Evolutionary conservation across 495 filamentous ascomycete genomes (phyloP).

Genomic region (Chaetomium fimeti): DNA sequence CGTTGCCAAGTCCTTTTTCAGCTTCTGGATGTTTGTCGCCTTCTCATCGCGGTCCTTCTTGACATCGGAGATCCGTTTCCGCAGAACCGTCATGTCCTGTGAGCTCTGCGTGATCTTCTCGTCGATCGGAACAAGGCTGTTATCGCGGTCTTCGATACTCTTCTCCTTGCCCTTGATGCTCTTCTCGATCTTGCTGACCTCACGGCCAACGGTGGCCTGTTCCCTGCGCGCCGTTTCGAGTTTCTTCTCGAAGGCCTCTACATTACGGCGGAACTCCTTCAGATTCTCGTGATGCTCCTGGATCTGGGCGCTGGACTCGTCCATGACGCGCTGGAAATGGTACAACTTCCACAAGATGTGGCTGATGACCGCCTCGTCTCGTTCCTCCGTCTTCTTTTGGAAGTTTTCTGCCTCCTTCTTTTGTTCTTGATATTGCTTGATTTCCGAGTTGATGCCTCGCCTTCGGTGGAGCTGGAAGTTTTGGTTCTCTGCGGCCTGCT

Average conservation of each 20-base stretch:
- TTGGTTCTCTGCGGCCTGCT: constrained; percentile 84
- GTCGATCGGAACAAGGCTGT: constrained; percentile 80
- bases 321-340: constrained; percentile 90
- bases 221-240: constrained; percentile 86
- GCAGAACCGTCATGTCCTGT: constrained; percentile 63
- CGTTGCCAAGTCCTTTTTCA: constrained; percentile 74
- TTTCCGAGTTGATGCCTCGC: constrained; percentile 93
- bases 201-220: constrained; percentile 72
- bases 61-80: constrained; percentile 65
- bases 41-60: constrained; percentile 73
- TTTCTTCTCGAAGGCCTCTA: constrained; percentile 78
- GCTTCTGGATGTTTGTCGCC: constrained; percentile 59
- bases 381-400: constrained; percentile 79
- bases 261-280: constrained; percentile 84
- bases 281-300: constrained; percentile 93
- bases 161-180: constrained; percentile 81
- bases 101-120: constrained; percentile 87
- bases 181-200: constrained; percentile 78
- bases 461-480: constrained; percentile 82
- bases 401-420: constrained; percentile 95
- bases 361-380: constrained; percentile 87
- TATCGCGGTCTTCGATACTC: constrained; percentile 82
- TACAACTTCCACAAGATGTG: constrained; percentile 97
- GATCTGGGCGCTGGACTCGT: constrained; percentile 86
- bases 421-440: constrained; percentile 95